Conservation (phyloP, 2,329 filamentous ascomycete genomes). For the Clonostachys byssicola region DNA sequence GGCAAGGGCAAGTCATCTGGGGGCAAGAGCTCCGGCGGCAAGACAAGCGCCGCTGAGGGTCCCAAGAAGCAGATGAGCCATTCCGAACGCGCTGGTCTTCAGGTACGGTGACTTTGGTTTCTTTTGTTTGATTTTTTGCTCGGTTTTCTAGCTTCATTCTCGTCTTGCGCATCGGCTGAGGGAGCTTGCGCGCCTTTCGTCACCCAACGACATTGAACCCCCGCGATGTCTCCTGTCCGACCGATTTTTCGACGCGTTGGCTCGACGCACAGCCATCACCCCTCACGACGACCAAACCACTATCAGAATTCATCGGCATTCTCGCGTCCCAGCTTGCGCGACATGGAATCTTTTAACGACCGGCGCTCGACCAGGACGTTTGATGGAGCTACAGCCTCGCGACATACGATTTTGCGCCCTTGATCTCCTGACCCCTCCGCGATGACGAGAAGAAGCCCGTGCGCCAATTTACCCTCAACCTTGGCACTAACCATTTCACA, state of each 20-base stretch:
- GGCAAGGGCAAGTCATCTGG: constrained; percentile 93
- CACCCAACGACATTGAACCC: neutral
- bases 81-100: constrained; percentile 89
- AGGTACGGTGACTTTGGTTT: constrained; percentile 53
- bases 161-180: no score
- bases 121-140: constrained; percentile 24
- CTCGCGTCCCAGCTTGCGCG: neutral
- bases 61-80: constrained; percentile 91
- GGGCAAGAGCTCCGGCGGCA: constrained; percentile 83
- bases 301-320: neutral
- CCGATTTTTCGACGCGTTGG: neutral
- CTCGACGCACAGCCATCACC: neutral
- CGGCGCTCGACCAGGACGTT: no score
- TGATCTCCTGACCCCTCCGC: neutral
- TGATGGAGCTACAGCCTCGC: no score
- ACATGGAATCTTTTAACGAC: neutral
- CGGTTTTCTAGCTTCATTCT: no score
- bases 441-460: neutral
- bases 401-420: no score
- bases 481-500: constrained; percentile 30
- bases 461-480: neutral
- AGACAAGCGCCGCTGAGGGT: constrained; percentile 55
- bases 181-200: neutral
- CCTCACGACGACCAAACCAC: no score
- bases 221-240: neutral